Percentiles rank a stretch among this genome's conserved stretches.
phyloP scores from a whole-genome alignment of 1,284 basidiomycete species.

The Cryptococcus floricola region DNA sequence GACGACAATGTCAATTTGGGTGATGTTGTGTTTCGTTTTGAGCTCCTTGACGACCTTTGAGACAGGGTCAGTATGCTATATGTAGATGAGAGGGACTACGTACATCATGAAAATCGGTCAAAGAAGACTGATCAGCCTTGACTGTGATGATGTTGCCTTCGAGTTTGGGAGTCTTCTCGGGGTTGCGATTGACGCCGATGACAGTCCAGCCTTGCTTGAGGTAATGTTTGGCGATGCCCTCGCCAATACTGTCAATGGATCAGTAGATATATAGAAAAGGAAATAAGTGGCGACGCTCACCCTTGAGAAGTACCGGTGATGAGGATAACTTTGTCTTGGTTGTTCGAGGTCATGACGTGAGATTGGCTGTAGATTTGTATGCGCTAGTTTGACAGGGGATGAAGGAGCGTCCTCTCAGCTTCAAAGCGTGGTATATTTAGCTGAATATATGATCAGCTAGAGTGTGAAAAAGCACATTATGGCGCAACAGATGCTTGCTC shows the following conservation, averaged over 20 bases:
- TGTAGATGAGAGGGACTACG: no score
- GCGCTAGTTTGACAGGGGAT: no score
- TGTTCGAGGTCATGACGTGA: neutral
- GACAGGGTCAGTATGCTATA: neutral
- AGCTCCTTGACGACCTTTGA: conserved; percentile 15
- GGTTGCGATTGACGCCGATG: conserved; percentile 4
- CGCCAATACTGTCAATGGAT: conserved; percentile 6
- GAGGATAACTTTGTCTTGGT: conserved; percentile 3
- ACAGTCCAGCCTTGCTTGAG: conserved; percentile 11
- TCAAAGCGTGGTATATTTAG: neutral
- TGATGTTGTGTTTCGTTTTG: conserved; percentile 10
- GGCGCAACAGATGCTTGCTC: no score
- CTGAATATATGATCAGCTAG: neutral
- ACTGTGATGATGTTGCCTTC: neutral
- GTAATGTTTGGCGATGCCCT: neutral
- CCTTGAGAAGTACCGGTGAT: conserved; percentile 13
- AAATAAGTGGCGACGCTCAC: neutral
- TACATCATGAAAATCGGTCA: no score
- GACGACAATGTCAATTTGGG: conserved; percentile 17
- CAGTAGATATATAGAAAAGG: neutral
- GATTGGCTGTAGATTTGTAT: no score
- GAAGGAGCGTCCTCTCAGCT: no score
- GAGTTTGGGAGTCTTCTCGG: conserved; percentile 10
- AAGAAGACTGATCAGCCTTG: no score
- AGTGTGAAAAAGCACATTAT: no score